Percentiles rank a stretch among this genome's conserved stretches.
Conservation (phyloP, 768 basidiomycete species). For the Bullera alba region DNA sequence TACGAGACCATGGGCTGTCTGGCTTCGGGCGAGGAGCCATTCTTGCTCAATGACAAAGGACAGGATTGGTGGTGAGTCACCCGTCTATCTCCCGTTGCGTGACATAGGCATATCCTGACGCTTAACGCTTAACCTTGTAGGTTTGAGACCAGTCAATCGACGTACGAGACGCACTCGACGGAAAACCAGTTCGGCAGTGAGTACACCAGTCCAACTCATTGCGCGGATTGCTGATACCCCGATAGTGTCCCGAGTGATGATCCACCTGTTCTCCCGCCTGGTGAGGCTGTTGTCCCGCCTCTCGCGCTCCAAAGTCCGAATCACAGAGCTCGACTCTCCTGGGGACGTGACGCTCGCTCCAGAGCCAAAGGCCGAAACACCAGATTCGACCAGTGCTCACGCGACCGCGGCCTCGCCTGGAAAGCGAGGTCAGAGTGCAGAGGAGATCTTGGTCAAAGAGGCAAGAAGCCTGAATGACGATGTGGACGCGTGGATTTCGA, state of each 20-base stretch:
- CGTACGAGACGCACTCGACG: slow-evolving; percentile 48
- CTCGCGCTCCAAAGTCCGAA: slow-evolving; percentile 4
- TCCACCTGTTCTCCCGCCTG: slow-evolving; percentile 34
- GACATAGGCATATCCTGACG: too few species aligned
- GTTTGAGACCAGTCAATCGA: slow-evolving; percentile 44
- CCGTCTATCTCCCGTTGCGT: neutral
- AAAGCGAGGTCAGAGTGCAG: neutral
- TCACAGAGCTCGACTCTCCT: slow-evolving; percentile 20
- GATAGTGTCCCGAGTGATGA: slow-evolving; percentile 42
- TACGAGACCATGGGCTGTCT: slow-evolving; percentile 51
- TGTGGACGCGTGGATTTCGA: slow-evolving; percentile 40
- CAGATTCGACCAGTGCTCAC: neutral
- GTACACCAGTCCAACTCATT: slow-evolving; percentile 8
- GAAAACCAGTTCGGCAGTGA: slow-evolving; percentile 51
- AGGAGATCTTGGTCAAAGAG: slow-evolving; percentile 22
- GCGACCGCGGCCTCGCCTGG: neutral
- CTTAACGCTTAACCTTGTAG: too few species aligned
- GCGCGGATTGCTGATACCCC: neutral
- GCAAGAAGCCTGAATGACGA: slow-evolving; percentile 28
- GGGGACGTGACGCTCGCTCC: neutral
- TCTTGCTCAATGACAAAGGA: slow-evolving; percentile 45
- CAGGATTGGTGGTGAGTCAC: slow-evolving; percentile 47
- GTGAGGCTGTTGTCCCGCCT: slow-evolving; percentile 31
- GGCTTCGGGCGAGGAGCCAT: slow-evolving; percentile 46
- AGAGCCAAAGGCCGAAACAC: neutral